Percentiles rank a stretch among this genome's conserved stretches.
Evolutionary conservation across 139 green algal species (phyloP).

Genomic region (Microglena sp.): DNA sequence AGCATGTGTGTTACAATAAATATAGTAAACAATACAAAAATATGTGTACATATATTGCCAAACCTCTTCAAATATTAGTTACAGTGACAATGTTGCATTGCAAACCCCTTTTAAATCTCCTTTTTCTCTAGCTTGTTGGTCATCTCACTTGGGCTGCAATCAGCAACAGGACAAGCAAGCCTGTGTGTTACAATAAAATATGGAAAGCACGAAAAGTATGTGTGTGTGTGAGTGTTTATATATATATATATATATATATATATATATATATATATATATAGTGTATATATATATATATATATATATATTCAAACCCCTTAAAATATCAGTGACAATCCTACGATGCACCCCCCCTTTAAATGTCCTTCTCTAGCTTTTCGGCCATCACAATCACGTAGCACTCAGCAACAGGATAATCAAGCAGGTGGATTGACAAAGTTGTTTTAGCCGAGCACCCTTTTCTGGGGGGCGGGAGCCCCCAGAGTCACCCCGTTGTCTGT

Average conservation of each 20-base stretch:
- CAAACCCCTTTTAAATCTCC: too few relatives aligned
- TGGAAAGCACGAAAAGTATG: not conserved
- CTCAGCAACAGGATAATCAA: too few relatives aligned
- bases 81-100: too few relatives aligned
- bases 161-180: too few relatives aligned
- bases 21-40: not conserved
- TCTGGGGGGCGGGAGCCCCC: too few relatives aligned
- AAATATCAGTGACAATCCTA: too few relatives aligned
- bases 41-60: not conserved
- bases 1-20: too few relatives aligned
- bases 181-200: too few relatives aligned
- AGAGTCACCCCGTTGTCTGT: too few relatives aligned
- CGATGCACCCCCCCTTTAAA: too few relatives aligned
- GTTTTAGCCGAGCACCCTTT: not conserved
- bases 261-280: conserved; percentile 6
- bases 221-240: not conserved
- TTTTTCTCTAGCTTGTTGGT: conserved; percentile 32
- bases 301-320: not conserved
- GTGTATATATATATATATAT: conserved; percentile 2
- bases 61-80: not conserved
- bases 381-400: conserved; percentile 27
- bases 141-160: conserved; percentile 21
- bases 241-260: conserved; percentile 6
- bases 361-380: conserved; percentile 28
- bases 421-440: not conserved